A percentile compares a stretch with the other conserved stretches of the same genome.
These are phyloP conservation scores for Yarrowia porcina DNA, from an alignment of 805 yeast genomes.

Conservation along the genomic window DNA sequence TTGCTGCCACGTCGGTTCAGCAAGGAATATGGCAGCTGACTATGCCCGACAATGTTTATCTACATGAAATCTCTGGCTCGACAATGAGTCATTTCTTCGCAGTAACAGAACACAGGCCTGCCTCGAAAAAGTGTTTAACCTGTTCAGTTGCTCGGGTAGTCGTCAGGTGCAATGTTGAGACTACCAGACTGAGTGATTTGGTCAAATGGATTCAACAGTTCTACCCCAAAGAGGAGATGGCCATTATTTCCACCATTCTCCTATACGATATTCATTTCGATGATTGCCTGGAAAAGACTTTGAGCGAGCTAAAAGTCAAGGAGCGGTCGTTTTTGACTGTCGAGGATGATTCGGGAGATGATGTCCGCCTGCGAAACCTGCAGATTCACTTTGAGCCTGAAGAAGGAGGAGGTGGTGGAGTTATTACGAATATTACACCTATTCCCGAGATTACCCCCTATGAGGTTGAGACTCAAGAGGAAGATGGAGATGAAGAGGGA, in stretches of 20 bases:
- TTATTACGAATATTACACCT: not conserved
- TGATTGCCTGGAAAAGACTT: conserved; percentile 55
- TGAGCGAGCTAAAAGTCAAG: conserved; percentile 53
- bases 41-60: conserved; percentile 36
- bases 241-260: conserved; percentile 57
- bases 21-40: conserved; percentile 53
- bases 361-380: conserved; percentile 49
- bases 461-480: not conserved
- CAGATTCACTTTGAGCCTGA: conserved; percentile 36
- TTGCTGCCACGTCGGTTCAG: conserved; percentile 85
- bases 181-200: conserved; percentile 47
- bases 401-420: not conserved
- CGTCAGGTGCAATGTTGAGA: conserved; percentile 32
- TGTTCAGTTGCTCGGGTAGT: conserved; percentile 47
- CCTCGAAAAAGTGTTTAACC: conserved; percentile 61
- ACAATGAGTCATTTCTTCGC: conserved; percentile 39
- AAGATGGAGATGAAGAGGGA: too few species aligned
- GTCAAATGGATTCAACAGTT: not conserved
- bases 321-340: conserved; percentile 65
- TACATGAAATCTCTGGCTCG: not conserved
- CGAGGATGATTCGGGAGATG: conserved; percentile 72
- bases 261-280: conserved; percentile 82
- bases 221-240: conserved; percentile 37
- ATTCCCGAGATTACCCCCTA: not conserved
- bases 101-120: conserved; percentile 40